Evolutionary conservation across 2,329 filamentous ascomycete species (phyloP).

Genomic region (Trichoderma arundinaceum): DNA sequence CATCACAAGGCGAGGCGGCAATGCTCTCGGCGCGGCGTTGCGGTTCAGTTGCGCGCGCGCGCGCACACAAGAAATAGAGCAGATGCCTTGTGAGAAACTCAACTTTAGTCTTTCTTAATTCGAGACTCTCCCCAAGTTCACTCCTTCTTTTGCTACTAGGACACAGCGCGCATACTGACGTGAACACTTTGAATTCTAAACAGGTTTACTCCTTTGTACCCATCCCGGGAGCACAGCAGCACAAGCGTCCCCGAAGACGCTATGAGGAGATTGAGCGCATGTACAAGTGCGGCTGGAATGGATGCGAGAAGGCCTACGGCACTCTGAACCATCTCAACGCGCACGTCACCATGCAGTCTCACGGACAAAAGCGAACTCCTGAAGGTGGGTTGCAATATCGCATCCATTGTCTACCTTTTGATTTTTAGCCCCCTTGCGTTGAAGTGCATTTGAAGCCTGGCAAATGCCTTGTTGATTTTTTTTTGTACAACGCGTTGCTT

Average conservation of each 20-base stretch:
- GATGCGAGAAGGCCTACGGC: conserved; percentile 97
- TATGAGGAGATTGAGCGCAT: conserved; percentile 99
- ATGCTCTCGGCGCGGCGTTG: background rate
- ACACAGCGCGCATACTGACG: background rate
- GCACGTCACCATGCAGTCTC: conserved; percentile 98
- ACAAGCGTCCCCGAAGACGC: conserved; percentile 89
- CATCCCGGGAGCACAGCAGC: conserved; percentile 94
- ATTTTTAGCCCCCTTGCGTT: background rate
- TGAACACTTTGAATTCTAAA: conserved; percentile 37
- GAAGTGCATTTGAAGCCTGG: too few relatives aligned
- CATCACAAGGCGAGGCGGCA: background rate
- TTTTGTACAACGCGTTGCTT: too few relatives aligned
- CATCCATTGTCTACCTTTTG: background rate
- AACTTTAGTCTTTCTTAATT: background rate
- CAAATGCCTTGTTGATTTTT: background rate
- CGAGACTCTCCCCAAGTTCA: background rate
- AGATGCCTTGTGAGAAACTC: background rate
- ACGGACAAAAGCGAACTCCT: conserved; percentile 90
- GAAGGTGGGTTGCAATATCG: conserved; percentile 73
- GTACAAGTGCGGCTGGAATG: conserved; percentile 99
- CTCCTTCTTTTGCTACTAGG: background rate
- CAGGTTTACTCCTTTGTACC: conserved; percentile 98
- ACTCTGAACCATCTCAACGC: conserved; percentile 97
- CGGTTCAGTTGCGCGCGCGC: background rate
- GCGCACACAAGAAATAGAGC: background rate